Evolutionary conservation across 2,329 filamentous ascomycete genomes (phyloP), one percentile per base, ranked within the genome.

Genomic region (Escovopsis weberi): DNA sequence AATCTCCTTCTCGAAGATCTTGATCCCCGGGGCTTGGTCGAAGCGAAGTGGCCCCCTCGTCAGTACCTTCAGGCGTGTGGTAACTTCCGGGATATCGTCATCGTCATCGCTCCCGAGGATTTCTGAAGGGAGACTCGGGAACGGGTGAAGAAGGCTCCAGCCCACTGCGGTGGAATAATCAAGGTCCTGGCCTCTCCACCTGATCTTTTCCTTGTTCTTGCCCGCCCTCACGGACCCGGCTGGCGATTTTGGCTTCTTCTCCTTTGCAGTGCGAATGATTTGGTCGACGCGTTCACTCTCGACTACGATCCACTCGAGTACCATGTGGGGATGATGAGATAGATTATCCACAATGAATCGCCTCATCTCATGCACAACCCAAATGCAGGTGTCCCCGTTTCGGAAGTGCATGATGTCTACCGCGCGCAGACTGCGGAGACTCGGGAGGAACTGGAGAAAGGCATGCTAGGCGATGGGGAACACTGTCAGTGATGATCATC

Each of bases 341-440:
- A 80, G 55, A 30, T 65, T 73, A 53, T 80, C 76, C 9, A 76
- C 64, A 26, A 75, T 65, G 52, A 79, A 79, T n/a, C 64, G 66
- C 35, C 70, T 64, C 2, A 71, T 70, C 56, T 80, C 74, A 15
- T 66, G 64, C 58, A 72, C 67, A 7, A 77, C 69, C 60, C 67
- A 74, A 12, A 69, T 59, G 44, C 73, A 78, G 0, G 69, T 70
- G 48, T 77, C 72, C 30, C 74, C 69, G 45, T 68, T 70, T 15
- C 70, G 66, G 45, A 78, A 70, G 32, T 62, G 63, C 34, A 74
- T 57, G 12, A 76, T 67, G 45, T 78, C 72, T 28, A 80, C 60
- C 4, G 73, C 75, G 12, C 68, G 66, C 5, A 80, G 67, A 11
- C 60, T 68, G 12, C 53, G 50, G 5, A 75, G 53, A 2, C 65